Conservation (phyloP, 306 rosid genomes). For the Ceratonia siliqua region DNA sequence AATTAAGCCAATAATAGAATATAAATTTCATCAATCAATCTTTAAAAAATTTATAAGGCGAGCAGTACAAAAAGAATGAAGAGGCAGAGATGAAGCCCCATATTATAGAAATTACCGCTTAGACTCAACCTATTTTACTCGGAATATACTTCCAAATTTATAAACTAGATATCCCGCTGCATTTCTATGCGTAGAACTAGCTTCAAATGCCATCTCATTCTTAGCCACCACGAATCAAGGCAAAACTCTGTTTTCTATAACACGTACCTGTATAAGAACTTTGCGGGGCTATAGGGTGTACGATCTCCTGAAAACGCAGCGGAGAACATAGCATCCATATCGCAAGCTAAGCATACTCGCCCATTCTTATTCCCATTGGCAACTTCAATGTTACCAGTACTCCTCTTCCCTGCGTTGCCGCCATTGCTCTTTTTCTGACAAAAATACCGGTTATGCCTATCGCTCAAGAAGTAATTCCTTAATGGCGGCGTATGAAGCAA, state of each 20-base stretch:
- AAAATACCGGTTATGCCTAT: conserved; percentile 69
- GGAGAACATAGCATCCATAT: conserved; percentile 77
- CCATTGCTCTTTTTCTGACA: conserved; percentile 68
- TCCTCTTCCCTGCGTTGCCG: conserved; percentile 33
- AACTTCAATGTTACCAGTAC: conserved; percentile 24
- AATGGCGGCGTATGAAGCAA: conserved; percentile 90
- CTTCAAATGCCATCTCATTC: background rate
- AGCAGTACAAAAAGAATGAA: background rate
- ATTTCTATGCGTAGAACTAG: background rate
- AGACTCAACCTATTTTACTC: background rate
- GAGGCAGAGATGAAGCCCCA: background rate
- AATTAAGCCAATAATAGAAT: background rate
- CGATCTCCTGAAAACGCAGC: conserved; percentile 84
- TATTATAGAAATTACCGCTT: background rate
- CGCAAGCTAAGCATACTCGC: conserved; percentile 79
- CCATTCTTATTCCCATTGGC: conserved; percentile 41
- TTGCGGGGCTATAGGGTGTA: conserved; percentile 82
- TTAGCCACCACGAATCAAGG: background rate
- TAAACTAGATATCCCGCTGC: background rate
- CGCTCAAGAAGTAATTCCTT: conserved; percentile 87
- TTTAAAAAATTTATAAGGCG: background rate
- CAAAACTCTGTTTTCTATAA: background rate
- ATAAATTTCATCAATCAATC: background rate
- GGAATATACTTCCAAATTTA: background rate
- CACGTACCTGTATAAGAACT: conserved; percentile 75